A percentile compares a stretch with the other conserved stretches of the same genome.
Conservation (phyloP, 495 filamentous ascomycete species). For the Aspergillus sclerotiicarbonarius region DNA sequence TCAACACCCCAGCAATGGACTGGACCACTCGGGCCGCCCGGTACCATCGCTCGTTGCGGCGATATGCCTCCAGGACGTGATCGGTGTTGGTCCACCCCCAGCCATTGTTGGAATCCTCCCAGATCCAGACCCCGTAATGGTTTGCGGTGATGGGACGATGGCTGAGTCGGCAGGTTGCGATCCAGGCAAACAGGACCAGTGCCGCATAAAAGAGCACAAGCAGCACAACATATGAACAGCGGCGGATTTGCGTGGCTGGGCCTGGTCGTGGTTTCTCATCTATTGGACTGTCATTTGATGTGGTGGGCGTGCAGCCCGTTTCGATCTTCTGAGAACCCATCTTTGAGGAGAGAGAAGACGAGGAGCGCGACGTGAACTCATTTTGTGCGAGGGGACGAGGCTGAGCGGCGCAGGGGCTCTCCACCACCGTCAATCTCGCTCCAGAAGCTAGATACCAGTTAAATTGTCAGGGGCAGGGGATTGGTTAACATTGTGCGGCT, state of each 20-base stretch:
- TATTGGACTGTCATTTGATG: too few species aligned
- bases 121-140: slow-evolving; percentile 6
- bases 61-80: not conserved
- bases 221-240: not conserved
- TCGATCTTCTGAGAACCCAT: too few species aligned
- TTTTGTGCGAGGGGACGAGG: too few species aligned
- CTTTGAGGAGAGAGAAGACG: too few species aligned
- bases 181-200: slow-evolving; percentile 11
- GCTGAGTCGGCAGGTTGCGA: slow-evolving; percentile 9
- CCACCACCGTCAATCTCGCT: too few species aligned
- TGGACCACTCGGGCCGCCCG: slow-evolving; percentile 23
- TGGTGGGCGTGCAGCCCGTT: too few species aligned
- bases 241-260: not conserved
- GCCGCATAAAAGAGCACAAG: slow-evolving; percentile 11
- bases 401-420: too few species aligned
- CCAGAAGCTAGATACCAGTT: too few species aligned
- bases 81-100: not conserved
- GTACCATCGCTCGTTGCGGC: slow-evolving; percentile 24
- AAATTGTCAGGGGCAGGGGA: too few species aligned
- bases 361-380: too few species aligned
- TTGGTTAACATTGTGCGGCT: too few species aligned
- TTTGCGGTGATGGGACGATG: slow-evolving; percentile 9
- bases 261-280: too few species aligned
- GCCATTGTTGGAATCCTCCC: not conserved
- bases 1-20: slow-evolving; percentile 20